Base-by-base conservation (phyloP, 306 rosid species). In the Echinosophora koreensis region DNA sequence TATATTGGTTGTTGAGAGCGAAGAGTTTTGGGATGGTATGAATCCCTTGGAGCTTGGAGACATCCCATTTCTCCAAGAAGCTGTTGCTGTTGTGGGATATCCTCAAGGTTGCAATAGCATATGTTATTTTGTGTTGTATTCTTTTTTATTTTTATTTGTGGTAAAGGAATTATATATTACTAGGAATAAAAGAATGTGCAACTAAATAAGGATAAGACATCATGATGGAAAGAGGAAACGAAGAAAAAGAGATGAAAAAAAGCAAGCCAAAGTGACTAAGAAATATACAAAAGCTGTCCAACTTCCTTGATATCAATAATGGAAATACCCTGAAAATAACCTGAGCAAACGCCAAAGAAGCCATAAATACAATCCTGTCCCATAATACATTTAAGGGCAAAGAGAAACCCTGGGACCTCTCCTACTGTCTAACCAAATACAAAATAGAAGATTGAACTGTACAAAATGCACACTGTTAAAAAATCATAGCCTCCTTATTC, bases 41-140 rank as follows among this genome's bases (percentile, higher is more conserved):
- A 74, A 71, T 73, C 82, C 88, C 60, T 85, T 94, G 79, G 89
- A 90, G 77, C 85, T 94, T 15, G 98, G 98, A 51, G 90, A 94
- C 44, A 80, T 90, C 66, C 97, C 98, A 46, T 87, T 82, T 79
- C 86, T 94, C 49, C 97, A 91, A 84, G 89, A 93, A 87, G 94
- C 97, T 65, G 97, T 93, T 81, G 88, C 97, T 65, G 97, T 91
- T 74, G 98, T 93, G 39, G 97, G 98, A 70, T 93, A 93, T 80
- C 98, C 98, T 80, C 97, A 93, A 83, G 97, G 97, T 92, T 85
- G 42, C 39, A 44, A 44, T 44, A 9, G 14, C 50, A 44, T 44
- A 13, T 10, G 2, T 44, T 44, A 44, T 41, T 59, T 68, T 75
- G 39, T 69, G 38, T 61, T 65, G 34, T 60, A 41, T 78, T 70